phyloP scores from a whole-genome alignment of 179 eudicot species.

The Beta lomatogona region DNA sequence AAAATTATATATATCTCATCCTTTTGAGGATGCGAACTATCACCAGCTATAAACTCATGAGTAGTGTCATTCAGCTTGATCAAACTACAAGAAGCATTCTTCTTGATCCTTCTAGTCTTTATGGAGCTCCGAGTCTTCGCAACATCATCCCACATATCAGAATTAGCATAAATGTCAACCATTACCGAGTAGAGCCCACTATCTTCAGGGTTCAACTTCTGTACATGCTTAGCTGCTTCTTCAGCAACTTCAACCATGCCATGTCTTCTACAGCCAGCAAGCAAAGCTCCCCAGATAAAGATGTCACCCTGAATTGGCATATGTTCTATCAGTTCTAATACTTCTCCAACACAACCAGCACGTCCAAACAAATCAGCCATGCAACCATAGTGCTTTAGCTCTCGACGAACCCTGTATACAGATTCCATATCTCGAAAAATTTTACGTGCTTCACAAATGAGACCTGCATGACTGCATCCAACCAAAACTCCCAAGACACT shows the following conservation, averaged over 20 bases:
- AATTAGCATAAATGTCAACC: conserved; percentile 64
- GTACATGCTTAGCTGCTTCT: conserved; percentile 61
- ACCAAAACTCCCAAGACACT: conserved; percentile 69
- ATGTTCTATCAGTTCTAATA: conserved; percentile 57
- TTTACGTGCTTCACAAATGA: conserved; percentile 52
- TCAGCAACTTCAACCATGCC: conserved; percentile 70
- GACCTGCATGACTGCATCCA: conserved; percentile 87
- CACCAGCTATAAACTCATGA: conserved; percentile 84
- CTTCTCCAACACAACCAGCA: conserved; percentile 72
- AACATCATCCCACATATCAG: conserved; percentile 70
- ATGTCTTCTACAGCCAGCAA: conserved; percentile 74
- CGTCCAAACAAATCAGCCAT: conserved; percentile 86
- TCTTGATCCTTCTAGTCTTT: conserved; percentile 54
- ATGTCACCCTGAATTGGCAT: conserved; percentile 78
- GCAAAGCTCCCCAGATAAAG: conserved; percentile 81
- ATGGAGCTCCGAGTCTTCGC: conserved; percentile 53
- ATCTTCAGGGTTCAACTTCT: conserved; percentile 61
- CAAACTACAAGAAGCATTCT: conserved; percentile 75
- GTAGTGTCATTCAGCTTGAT: conserved; percentile 59
- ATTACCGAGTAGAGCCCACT: conserved; percentile 69
- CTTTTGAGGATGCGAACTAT: conserved; percentile 58
- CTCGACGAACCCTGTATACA: conserved; percentile 54
- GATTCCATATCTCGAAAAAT: conserved; percentile 60
- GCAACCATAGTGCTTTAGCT: conserved; percentile 88
- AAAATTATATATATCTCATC: conserved; percentile 52